phyloP scores from a whole-genome alignment of 176 grass and related monocot genomes.

The Eleusine indica region DNA sequence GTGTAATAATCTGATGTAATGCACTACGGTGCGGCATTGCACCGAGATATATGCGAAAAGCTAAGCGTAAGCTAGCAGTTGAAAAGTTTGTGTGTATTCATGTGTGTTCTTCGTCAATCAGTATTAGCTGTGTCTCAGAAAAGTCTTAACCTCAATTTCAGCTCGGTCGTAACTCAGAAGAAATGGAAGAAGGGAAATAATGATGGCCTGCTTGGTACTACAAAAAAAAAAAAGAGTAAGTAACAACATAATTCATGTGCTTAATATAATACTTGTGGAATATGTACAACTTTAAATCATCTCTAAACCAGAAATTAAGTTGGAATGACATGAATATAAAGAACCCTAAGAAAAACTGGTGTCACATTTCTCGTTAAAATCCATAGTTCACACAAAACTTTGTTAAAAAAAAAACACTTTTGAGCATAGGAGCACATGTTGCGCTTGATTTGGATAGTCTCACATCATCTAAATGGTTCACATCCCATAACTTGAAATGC shows the following conservation, averaged over 20 bases:
- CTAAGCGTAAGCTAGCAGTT: conserved; percentile 29
- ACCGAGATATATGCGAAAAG: neutral
- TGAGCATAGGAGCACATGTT: too few species aligned
- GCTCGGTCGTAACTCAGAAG: neutral
- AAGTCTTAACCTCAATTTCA: neutral
- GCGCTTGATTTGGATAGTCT: too few species aligned
- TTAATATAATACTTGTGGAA: neutral
- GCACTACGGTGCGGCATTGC: conserved; percentile 2
- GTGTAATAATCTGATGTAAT: neutral
- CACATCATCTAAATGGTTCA: too few species aligned
- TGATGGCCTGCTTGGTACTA: too few species aligned
- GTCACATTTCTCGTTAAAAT: too few species aligned
- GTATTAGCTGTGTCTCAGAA: neutral
- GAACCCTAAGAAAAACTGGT: too few species aligned
- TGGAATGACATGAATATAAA: too few species aligned
- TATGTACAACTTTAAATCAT: neutral
- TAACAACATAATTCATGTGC: neutral
- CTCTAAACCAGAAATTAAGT: too few species aligned
- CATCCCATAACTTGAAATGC: too few species aligned
- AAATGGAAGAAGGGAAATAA: neutral
- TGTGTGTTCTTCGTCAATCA: neutral
- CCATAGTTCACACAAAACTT: too few species aligned
- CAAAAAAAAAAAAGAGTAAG: too few species aligned
- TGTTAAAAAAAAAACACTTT: too few species aligned
- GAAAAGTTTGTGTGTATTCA: neutral